These are phyloP conservation scores for Ramaria sp. DNA, from an alignment of 768 basidiomycete genomes.

Conservation along the genomic window DNA sequence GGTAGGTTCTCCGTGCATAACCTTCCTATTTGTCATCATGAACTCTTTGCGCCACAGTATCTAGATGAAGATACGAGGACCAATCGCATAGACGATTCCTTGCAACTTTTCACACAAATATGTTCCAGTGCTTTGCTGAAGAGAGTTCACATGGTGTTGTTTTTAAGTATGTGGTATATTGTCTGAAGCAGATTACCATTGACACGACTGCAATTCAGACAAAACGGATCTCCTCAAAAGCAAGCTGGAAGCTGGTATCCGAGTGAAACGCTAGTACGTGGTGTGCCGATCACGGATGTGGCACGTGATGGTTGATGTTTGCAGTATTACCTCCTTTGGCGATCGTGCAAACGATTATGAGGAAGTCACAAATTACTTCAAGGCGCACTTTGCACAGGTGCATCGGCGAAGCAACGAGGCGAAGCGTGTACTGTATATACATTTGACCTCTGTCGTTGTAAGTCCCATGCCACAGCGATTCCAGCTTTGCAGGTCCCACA, in stretches of 20 bases:
- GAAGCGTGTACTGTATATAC: slow-evolving; percentile 55
- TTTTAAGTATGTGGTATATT: slow-evolving; percentile 38
- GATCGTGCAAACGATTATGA: slow-evolving; percentile 62
- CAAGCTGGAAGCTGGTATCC: slow-evolving; percentile 58
- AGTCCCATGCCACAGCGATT: slow-evolving; percentile 20
- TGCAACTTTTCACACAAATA: slow-evolving; percentile 81
- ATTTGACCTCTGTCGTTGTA: slow-evolving; percentile 69
- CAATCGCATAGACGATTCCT: slow-evolving; percentile 78
- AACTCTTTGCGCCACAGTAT: slow-evolving; percentile 37
- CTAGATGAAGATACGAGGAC: slow-evolving; percentile 79
- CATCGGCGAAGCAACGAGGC: slow-evolving; percentile 65
- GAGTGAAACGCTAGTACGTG: slow-evolving; percentile 69
- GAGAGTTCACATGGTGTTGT: slow-evolving; percentile 33
- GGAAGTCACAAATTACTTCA: slow-evolving; percentile 67
- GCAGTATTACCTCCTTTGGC: slow-evolving; percentile 69
- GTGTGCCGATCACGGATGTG: slow-evolving; percentile 5
- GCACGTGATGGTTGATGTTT: neutral
- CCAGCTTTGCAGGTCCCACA: neutral
- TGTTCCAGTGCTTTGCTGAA: slow-evolving; percentile 75
- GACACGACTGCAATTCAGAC: slow-evolving; percentile 28
- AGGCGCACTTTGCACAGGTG: slow-evolving; percentile 72
- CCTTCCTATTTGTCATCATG: neutral
- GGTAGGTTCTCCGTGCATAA: slow-evolving; percentile 24
- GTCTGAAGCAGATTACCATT: slow-evolving; percentile 2
- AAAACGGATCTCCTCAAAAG: slow-evolving; percentile 68